phyloP scores from a whole-genome alignment of 2,329 filamentous ascomycete genomes.

The Colletotrichum gloeosporioides region DNA sequence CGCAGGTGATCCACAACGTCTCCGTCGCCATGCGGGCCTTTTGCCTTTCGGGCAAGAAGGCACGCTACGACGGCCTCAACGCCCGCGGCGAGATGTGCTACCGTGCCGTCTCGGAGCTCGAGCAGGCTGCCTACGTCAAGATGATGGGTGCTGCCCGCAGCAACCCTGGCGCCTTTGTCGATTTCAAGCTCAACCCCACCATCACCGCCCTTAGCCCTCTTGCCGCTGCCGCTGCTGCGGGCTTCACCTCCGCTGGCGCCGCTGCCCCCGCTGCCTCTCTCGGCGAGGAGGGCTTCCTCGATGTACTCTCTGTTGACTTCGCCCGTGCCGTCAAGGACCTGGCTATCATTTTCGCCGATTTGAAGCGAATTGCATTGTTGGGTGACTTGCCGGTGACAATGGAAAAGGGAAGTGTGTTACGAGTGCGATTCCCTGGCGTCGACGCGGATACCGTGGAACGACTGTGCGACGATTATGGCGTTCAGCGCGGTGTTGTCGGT shows the following conservation, averaged over 20 bases:
- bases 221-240: conserved; percentile 56
- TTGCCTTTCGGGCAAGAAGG: conserved; percentile 87
- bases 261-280: conserved; percentile 62
- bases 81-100: conserved; percentile 79
- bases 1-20: conserved; percentile 94
- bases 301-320: conserved; percentile 87
- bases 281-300: conserved; percentile 83
- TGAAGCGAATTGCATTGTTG: conserved; percentile 76
- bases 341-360: conserved; percentile 77
- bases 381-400: conserved; percentile 86
- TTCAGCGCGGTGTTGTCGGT: conserved; percentile 77
- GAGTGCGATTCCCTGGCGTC: conserved; percentile 90
- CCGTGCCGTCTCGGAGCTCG: conserved; percentile 75
- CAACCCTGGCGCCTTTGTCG: conserved; percentile 79
- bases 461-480: conserved; percentile 85
- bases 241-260: conserved; percentile 49
- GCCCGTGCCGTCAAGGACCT: conserved; percentile 85
- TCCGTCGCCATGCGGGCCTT: conserved; percentile 92
- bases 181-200: conserved; percentile 87
- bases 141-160: conserved; percentile 63
- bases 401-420: conserved; percentile 67
- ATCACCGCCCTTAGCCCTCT: conserved; percentile 86
- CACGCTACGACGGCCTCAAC: conserved; percentile 82
- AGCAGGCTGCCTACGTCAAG: conserved; percentile 74
- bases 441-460: conserved; percentile 82